Base-by-base conservation (phyloP, 169 alveolate species). In the Plasmodium vivax region DNA sequence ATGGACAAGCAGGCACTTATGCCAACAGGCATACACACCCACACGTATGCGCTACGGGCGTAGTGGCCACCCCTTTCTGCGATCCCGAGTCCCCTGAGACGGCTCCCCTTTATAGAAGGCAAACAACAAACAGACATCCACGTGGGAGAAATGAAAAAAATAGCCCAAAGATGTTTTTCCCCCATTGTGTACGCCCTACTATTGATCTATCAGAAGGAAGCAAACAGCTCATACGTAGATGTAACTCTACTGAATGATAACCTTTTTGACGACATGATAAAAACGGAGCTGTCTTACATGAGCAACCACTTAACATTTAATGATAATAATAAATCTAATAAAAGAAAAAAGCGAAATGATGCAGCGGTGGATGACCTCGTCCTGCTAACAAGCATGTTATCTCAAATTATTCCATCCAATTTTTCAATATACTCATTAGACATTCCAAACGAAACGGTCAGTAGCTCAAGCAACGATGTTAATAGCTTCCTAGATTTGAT, bases 361-460 rank as follows among this genome's bases (percentile, higher is more conserved):
- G 16, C 73, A 19, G 32, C 43, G 30, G 16, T 36, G 58, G 93
- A 87, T 87, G 93, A 87, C 81, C 68, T 87, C 30, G 34, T n/a
- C 75, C 16, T 87, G 71, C 36, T 87, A 87, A 87, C 93, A 87
- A 47, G 41, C 23, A 87, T 87, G 93, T 38, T 87, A 77, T n/a
- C 93, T 27, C 87, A 75, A 54, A 87, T 87, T 54, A 75, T 87
- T 10, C 93, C 93, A 75, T 36, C 75, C 51, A 79, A 56, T 87
- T 87, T 75, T 87, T 54, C 93, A 54, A 19, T 87, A 19, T 87
- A 87, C 81, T 47, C 93, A 14, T 75, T 87, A 41, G 47, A 47
- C 38, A 8, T 87, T 27, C 75, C 87, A 7, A 75, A 87, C 32
- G 87, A 54, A 75, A 54, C 14, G n/a, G 23, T 32, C 51, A 75